Evolutionary conservation across 2,329 filamentous ascomycete genomes (phyloP), one percentile per base, ranked within the genome.

Genomic region (Trichoderma brevicompactum): DNA sequence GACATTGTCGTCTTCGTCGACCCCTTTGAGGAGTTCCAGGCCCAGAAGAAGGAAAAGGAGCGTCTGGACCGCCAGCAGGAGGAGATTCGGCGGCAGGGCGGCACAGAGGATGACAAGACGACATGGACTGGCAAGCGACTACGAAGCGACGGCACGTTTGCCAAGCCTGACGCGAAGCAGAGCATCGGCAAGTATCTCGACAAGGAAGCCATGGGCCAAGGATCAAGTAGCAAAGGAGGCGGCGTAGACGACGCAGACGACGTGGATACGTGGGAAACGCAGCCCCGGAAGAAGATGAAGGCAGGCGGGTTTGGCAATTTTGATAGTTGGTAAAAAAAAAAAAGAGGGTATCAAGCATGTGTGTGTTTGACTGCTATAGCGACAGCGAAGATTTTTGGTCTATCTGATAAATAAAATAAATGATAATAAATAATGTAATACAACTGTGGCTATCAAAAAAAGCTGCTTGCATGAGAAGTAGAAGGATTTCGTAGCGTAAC

Each of bases 61-160:
- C 80, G 79, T 50, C 78, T 78, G 7, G 85, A 85, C 43, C 82
- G 83, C 65, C 80, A 85, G 63, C 84, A 85, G 66, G 88, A 88
- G 67, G 86, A 89, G 70, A 81, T 91, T 10, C 81, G 82, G 72
- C 80, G 81, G 65, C 80, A 82, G 62, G 92, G 91, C 34, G 91
- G 90, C 2, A 90, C 88, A 1, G 94, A 96, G 62, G 94, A 97
- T 73, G 93, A 98, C 72, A 87, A 87, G 74, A 89, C 92, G 2
- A 99, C 95, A 3, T 99, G 95, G 95, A 98, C 95, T 3, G 95
- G 95, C 3, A 99, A 98, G 80, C 83, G 94, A 46, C 87, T 99
- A 56, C 83, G 93, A 32, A 83, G 81, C 1, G 87, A 90, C 72
- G 90, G 88, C 1, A 86, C 82, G 0, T 81, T 87, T 1, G 83